Percentiles rank a stretch among this genome's conserved stretches.
Evolutionary conservation across 805 yeast species (phyloP).

Genomic region (Saccharomycopsis schoenii): DNA sequence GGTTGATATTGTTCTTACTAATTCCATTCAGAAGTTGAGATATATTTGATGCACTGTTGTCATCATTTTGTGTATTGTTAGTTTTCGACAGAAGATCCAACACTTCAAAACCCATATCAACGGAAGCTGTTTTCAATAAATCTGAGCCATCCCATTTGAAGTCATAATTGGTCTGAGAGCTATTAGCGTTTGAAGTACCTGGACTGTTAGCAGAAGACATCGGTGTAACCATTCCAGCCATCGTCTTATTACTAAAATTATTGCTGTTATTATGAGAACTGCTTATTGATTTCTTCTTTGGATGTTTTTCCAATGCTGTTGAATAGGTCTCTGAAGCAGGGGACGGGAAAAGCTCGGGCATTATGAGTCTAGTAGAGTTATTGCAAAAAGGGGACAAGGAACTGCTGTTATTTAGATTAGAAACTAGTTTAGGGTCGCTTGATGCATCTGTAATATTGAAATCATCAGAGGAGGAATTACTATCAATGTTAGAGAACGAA

Average conservation of each 20-base stretch:
- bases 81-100: neutral
- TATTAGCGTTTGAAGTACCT: neutral
- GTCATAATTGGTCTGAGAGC: neutral
- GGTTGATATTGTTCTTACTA: neutral
- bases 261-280: neutral
- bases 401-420: neutral
- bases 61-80: neutral
- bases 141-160: neutral
- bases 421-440: neutral
- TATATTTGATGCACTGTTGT: neutral
- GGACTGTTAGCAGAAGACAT: conserved; percentile 14
- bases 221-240: conserved; percentile 9
- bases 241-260: neutral
- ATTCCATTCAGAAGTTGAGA: neutral
- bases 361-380: neutral
- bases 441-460: neutral
- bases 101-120: conserved; percentile 15
- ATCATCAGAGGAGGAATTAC: too few species aligned
- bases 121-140: neutral
- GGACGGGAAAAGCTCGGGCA: neutral
- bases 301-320: neutral
- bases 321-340: neutral
- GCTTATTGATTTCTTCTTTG: neutral
- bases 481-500: neutral
- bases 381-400: neutral